These are phyloP conservation scores for Penicillium taxi DNA, from an alignment of 495 filamentous ascomycete species.

Conservation along the genomic window DNA sequence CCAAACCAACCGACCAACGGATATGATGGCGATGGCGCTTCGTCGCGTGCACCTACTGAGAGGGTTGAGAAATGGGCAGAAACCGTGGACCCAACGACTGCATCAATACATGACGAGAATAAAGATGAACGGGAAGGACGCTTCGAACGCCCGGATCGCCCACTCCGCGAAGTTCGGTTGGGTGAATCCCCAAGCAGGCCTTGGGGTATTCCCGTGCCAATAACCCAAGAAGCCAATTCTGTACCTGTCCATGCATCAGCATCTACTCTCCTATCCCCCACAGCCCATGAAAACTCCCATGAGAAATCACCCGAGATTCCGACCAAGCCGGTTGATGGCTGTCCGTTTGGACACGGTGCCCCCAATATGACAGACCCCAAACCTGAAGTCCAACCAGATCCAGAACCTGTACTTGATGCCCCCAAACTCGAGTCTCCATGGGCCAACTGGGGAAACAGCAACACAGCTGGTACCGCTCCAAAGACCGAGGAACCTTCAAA, in stretches of 20 bases:
- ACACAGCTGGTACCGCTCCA: slow-evolving; percentile 2
- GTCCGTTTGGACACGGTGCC: slow-evolving; percentile 43
- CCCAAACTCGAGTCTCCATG: slow-evolving; percentile 1
- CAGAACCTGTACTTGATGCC: not conserved
- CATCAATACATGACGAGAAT: slow-evolving; percentile 24
- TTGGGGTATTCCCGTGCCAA: slow-evolving; percentile 79
- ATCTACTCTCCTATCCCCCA: slow-evolving; percentile 15
- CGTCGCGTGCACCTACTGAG: slow-evolving; percentile 39
- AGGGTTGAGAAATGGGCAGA: slow-evolving; percentile 77
- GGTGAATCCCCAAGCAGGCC: slow-evolving; percentile 85
- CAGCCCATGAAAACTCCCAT: slow-evolving; percentile 7
- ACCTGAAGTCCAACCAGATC: not conserved
- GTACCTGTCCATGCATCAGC: slow-evolving; percentile 19
- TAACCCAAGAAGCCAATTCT: slow-evolving; percentile 30
- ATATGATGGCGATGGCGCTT: slow-evolving; percentile 8
- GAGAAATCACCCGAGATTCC: slow-evolving; percentile 11
- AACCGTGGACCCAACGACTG: slow-evolving; percentile 44
- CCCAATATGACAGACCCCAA: slow-evolving; percentile 14
- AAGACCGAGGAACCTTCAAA: slow-evolving; percentile 12
- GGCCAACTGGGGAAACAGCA: slow-evolving; percentile 10
- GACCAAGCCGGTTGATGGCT: slow-evolving; percentile 29
- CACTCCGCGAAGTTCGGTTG: slow-evolving; percentile 71
- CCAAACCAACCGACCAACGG: slow-evolving; percentile 50
- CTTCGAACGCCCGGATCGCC: slow-evolving; percentile 64
- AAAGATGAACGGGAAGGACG: slow-evolving; percentile 23